Percentiles rank a stretch among this genome's conserved stretches.
Conservation (phyloP, 805 yeast genomes). For the Lachancea meyersii region DNA sequence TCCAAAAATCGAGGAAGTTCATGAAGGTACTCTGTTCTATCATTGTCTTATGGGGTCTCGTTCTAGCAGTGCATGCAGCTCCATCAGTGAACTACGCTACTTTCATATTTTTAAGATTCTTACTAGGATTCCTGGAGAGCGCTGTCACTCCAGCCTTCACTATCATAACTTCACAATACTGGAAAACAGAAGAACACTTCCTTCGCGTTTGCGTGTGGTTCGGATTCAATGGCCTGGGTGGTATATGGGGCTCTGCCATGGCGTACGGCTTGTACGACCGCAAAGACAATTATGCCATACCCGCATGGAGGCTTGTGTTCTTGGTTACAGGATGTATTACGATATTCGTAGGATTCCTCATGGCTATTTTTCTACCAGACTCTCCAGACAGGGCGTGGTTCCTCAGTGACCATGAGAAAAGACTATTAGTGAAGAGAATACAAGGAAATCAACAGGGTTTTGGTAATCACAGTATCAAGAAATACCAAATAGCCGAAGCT, state of each 20-base stretch:
- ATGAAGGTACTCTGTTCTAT: constrained; percentile 42
- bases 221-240: constrained; percentile 38
- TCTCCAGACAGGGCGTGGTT: constrained; percentile 44
- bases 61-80: constrained; percentile 44
- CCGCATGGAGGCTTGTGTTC: constrained; percentile 53
- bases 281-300: constrained; percentile 26
- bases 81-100: constrained; percentile 37
- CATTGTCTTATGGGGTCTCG: constrained; percentile 51
- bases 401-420: constrained; percentile 39
- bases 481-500: constrained; percentile 45
- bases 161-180: constrained; percentile 49
- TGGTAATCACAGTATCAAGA: constrained; percentile 46
- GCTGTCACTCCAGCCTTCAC: constrained; percentile 48
- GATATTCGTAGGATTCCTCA: constrained; percentile 39
- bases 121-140: constrained; percentile 45
- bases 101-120: constrained; percentile 37
- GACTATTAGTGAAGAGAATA: constrained; percentile 41
- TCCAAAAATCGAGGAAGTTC: constrained; percentile 50
- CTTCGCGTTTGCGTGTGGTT: constrained; percentile 37
- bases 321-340: constrained; percentile 53
- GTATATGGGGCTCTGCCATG: constrained; percentile 42
- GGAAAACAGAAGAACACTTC: constrained; percentile 39
- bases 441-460: constrained; percentile 48
- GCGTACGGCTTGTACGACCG: constrained; percentile 47
- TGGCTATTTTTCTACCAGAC: constrained; percentile 46